A percentile compares a stretch with the other conserved stretches of the same genome.
Evolutionary conservation across 768 basidiomycete genomes (phyloP).

Genomic region (Tylopilus rubrobrunneus): DNA sequence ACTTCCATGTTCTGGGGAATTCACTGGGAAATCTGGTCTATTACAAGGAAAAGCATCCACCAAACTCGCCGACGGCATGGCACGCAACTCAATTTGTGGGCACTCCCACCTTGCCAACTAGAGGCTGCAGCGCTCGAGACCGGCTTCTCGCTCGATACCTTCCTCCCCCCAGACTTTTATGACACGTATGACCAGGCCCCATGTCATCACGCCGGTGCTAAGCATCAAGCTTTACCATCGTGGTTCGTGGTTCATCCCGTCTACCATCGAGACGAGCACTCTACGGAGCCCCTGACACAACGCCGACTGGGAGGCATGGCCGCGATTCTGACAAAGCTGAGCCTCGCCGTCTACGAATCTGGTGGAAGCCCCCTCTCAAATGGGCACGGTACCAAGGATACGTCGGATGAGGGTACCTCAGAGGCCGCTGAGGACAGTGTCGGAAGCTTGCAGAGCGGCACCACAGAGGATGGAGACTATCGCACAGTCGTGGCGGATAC

Average conservation of each 20-base stretch:
- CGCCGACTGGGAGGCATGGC: conserved; percentile 58
- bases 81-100: conserved; percentile 62
- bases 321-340: conserved; percentile 49
- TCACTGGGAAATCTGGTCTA: conserved; percentile 8
- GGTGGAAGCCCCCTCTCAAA: conserved; percentile 7
- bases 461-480: conserved; percentile 15
- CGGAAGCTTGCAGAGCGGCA: conserved; percentile 5
- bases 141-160: conserved; percentile 51
- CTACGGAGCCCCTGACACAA: conserved; percentile 42
- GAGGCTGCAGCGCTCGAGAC: conserved; percentile 66
- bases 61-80: conserved; percentile 32
- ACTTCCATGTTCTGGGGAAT: conserved; percentile 4
- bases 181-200: conserved; percentile 10
- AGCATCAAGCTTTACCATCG: conserved; percentile 1
- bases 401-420: not conserved
- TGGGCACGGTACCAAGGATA: not conserved
- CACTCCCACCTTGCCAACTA: conserved; percentile 50
- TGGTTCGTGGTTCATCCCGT: conserved; percentile 23
- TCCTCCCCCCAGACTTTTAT: conserved; percentile 42
- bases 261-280: conserved; percentile 10
- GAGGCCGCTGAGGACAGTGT: conserved; percentile 1
- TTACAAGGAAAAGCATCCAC: conserved; percentile 1
- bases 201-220: not conserved
- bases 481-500: conserved; percentile 25
- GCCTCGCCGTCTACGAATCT: conserved; percentile 38